Conservation (phyloP, 495 filamentous ascomycete genomes). For the Lasiosphaeris hirsuta region DNA sequence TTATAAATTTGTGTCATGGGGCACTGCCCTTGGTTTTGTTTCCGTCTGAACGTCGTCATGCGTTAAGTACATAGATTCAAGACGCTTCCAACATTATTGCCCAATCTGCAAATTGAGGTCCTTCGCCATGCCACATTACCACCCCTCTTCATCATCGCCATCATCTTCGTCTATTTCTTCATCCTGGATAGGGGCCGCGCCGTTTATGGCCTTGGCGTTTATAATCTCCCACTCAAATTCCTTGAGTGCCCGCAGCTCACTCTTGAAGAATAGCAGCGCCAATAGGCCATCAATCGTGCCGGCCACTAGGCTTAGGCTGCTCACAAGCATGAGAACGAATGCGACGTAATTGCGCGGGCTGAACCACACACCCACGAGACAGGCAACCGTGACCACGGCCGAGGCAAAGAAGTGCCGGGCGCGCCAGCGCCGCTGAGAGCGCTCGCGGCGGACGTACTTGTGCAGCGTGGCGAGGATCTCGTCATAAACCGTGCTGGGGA, state of each 20-base stretch:
- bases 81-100: neutral
- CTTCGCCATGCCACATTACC: neutral
- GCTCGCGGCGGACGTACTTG: conserved; percentile 65
- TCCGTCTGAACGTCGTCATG: too few relatives aligned
- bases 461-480: conserved; percentile 65
- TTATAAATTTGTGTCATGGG: conserved; percentile 3
- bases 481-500: conserved; percentile 56
- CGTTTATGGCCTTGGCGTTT: conserved; percentile 53
- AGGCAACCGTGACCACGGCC: conserved; percentile 62
- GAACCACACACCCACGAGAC: conserved; percentile 83
- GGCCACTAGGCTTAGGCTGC: conserved; percentile 68
- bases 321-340: conserved; percentile 76
- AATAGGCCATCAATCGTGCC: conserved; percentile 83
- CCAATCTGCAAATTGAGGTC: neutral
- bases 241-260: conserved; percentile 77
- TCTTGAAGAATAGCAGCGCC: conserved; percentile 78
- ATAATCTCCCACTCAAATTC: conserved; percentile 94
- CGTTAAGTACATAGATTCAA: too few relatives aligned
- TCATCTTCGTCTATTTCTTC: conserved; percentile 24
- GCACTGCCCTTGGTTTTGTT: too few relatives aligned
- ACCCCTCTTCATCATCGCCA: conserved; percentile 18
- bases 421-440: conserved; percentile 64
- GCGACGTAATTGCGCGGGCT: conserved; percentile 67
- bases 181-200: conserved; percentile 22
- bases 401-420: conserved; percentile 68